phyloP scores from a whole-genome alignment of 768 basidiomycete genomes.

The Mycena chlorophos region DNA sequence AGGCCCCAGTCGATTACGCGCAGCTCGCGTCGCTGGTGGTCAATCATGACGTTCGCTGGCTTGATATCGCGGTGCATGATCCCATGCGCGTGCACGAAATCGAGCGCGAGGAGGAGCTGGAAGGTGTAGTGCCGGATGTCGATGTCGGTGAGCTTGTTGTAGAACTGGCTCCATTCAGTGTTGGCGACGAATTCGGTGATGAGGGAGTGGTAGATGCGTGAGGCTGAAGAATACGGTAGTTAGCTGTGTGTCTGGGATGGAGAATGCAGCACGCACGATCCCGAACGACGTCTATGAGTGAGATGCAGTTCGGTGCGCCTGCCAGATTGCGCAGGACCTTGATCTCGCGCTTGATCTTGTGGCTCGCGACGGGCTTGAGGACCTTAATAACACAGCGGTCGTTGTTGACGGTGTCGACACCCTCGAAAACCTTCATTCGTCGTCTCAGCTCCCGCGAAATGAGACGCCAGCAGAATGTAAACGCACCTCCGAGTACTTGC shows the following conservation, averaged over 20 bases:
- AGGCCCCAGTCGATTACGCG: constrained; percentile 78
- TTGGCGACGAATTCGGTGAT: constrained; percentile 71
- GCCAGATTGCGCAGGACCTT: constrained; percentile 70
- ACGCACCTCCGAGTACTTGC: constrained; percentile 65
- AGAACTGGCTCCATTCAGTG: constrained; percentile 64
- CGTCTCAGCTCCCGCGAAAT: neutral
- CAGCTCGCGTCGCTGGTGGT: constrained; percentile 61
- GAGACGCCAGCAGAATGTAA: too few species aligned
- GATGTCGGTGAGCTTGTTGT: constrained; percentile 56
- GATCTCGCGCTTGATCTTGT: constrained; percentile 76
- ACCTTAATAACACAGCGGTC: constrained; percentile 68
- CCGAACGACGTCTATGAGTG: constrained; percentile 65
- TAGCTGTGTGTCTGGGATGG: neutral
- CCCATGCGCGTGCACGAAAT: constrained; percentile 70
- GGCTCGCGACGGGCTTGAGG: constrained; percentile 68
- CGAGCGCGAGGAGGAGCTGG: constrained; percentile 68
- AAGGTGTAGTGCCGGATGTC: constrained; percentile 70
- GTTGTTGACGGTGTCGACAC: constrained; percentile 53
- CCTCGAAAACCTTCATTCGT: constrained; percentile 52
- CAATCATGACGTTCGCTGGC: constrained; percentile 72
- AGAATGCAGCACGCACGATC: constrained; percentile 39
- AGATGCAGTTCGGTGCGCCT: constrained; percentile 71
- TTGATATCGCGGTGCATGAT: constrained; percentile 61
- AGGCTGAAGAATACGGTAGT: constrained; percentile 29
- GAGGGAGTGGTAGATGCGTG: constrained; percentile 61